Percentiles rank a stretch among this genome's conserved stretches.
Evolutionary conservation across 345 rosid genomes (phyloP).

Genomic region (Nasturtium officinale): DNA sequence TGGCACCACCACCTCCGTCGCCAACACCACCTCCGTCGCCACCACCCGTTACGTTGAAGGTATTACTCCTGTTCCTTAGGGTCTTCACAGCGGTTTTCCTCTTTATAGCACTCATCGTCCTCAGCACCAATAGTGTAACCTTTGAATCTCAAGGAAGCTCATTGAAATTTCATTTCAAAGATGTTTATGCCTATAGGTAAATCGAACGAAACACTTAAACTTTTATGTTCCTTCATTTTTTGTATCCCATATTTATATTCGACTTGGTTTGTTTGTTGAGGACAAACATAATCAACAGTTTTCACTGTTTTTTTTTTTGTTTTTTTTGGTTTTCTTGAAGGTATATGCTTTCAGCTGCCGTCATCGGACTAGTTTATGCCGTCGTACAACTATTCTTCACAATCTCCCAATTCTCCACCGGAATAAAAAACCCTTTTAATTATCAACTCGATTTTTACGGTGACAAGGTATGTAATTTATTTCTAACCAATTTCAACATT

Average conservation of each 20-base stretch:
- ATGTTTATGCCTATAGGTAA: constrained; percentile 47
- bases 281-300: neutral
- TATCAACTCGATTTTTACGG: constrained; percentile 47
- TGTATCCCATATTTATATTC: neutral
- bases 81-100: constrained; percentile 38
- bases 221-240: neutral
- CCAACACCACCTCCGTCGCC: constrained; percentile 29
- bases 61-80: constrained; percentile 40
- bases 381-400: constrained; percentile 42
- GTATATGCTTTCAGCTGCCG: constrained; percentile 41
- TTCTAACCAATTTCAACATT: neutral
- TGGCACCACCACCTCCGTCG: constrained; percentile 35
- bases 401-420: constrained; percentile 39
- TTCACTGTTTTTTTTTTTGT: neutral
- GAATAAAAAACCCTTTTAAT: constrained; percentile 28
- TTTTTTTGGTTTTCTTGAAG: constrained; percentile 24
- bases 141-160: constrained; percentile 3
- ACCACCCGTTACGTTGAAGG: constrained; percentile 8
- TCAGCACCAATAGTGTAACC: constrained; percentile 42
- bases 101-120: constrained; percentile 40
- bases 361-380: constrained; percentile 42
- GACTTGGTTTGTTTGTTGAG: neutral
- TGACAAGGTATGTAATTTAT: constrained; percentile 40
- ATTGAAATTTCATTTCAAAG: constrained; percentile 39
- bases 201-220: neutral